A percentile compares a stretch with the other conserved stretches of the same genome.
phyloP scores from a whole-genome alignment of 2,329 filamentous ascomycete genomes.

The Paraphoma sp. region DNA sequence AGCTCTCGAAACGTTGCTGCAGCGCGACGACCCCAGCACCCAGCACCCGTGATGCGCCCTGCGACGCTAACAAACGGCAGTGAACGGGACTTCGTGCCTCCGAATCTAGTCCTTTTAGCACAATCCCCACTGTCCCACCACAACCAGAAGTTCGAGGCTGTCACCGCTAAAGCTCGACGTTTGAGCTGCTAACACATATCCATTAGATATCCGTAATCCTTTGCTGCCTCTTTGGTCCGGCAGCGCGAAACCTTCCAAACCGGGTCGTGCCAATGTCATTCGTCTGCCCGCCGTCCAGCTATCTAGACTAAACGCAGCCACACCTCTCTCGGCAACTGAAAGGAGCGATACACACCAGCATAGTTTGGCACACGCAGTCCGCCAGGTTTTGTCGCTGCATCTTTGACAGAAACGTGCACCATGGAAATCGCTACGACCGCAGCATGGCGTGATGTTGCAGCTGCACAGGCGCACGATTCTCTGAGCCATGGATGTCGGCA shows the following conservation, averaged over 20 bases:
- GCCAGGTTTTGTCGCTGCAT: not conserved
- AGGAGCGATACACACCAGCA: not conserved
- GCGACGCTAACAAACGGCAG: not conserved
- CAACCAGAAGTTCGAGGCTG: not conserved
- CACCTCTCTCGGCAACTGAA: too few species aligned
- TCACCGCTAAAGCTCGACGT: not conserved
- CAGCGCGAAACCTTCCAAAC: not conserved
- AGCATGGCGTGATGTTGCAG: not conserved
- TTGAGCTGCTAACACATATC: not conserved
- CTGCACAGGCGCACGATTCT: constrained; percentile 1
- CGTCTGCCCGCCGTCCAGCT: not conserved
- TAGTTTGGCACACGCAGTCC: not conserved
- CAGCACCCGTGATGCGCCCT: not conserved
- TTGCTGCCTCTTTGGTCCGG: not conserved
- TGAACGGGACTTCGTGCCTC: not conserved
- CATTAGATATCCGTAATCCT: not conserved
- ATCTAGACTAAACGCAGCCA: not conserved
- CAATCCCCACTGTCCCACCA: not conserved
- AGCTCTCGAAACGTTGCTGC: too few species aligned
- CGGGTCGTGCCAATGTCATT: not conserved
- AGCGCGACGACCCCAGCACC: too few species aligned
- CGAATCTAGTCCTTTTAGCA: not conserved
- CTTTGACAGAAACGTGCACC: not conserved
- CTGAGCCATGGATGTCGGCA: not conserved
- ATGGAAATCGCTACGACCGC: not conserved